Evolutionary conservation across 73 alveolate species (phyloP).

Genomic region (Stentor roeselii): DNA sequence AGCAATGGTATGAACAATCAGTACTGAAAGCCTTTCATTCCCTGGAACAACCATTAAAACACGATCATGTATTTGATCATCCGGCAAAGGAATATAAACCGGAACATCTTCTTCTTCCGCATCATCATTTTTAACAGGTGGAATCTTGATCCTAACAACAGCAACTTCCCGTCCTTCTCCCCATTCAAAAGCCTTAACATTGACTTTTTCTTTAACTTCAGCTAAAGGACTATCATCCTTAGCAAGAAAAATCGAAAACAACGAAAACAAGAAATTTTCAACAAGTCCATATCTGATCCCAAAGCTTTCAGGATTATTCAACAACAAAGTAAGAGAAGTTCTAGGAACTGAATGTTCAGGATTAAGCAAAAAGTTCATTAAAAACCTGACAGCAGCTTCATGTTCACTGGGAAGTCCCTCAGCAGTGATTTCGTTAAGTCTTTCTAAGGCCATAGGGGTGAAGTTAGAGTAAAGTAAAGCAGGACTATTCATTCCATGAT

Average conservation of each 20-base stretch:
- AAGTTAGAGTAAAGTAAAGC: constrained; percentile 2
- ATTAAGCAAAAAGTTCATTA: background rate
- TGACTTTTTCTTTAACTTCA: background rate
- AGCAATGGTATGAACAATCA: constrained; percentile 20
- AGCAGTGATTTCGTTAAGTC: background rate
- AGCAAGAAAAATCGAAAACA: background rate
- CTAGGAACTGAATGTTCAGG: constrained; percentile 21
- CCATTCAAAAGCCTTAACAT: background rate
- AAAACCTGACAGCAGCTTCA: background rate
- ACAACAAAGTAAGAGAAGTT: constrained; percentile 15
- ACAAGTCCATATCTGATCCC: constrained; percentile 25
- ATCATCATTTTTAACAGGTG: background rate
- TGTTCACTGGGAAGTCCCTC: constrained; percentile 5
- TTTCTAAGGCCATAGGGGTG: background rate
- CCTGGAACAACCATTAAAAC: constrained; percentile 6
- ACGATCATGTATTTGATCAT: background rate
- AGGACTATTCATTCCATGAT: constrained; percentile 7
- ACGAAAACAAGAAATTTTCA: background rate
- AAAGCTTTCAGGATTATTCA: background rate
- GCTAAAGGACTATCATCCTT: background rate
- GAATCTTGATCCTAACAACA: constrained; percentile 27
- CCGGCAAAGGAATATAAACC: background rate
- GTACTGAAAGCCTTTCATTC: constrained; percentile 5
- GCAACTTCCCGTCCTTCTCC: constrained; percentile 23
- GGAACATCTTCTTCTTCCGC: constrained; percentile 26